Conservation (phyloP, 345 rosid species). For the Cardamine resedifolia region DNA sequence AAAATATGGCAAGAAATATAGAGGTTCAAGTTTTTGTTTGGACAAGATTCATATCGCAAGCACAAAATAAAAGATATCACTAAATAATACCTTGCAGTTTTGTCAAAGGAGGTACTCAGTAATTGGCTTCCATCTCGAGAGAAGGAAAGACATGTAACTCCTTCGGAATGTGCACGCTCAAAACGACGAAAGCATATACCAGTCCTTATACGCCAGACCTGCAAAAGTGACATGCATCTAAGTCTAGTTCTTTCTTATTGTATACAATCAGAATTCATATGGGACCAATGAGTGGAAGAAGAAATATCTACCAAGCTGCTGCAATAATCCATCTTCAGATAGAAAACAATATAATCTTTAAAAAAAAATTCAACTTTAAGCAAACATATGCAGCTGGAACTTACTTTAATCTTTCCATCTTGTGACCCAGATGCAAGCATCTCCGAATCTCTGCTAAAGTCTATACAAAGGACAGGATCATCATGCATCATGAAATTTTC, state of each 20-base stretch:
- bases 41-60: not conserved
- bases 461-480: slow-evolving; percentile 91
- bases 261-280: not conserved
- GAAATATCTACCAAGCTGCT: slow-evolving; percentile 5
- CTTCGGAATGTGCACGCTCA: slow-evolving; percentile 92
- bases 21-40: not conserved
- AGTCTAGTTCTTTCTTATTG: slow-evolving; percentile 6
- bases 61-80: slow-evolving; percentile 3
- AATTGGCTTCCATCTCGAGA: slow-evolving; percentile 98
- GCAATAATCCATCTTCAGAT: slow-evolving; percentile 1
- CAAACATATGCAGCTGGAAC: slow-evolving; percentile 29
- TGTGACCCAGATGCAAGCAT: slow-evolving; percentile 94
- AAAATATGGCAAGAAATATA: slow-evolving; percentile 9
- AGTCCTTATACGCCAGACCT: slow-evolving; percentile 98
- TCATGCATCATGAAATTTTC: slow-evolving; percentile 99
- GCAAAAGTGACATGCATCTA: slow-evolving; percentile 28
- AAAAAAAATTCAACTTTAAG: not conserved
- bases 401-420: slow-evolving; percentile 96
- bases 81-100: slow-evolving; percentile 71
- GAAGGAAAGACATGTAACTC: slow-evolving; percentile 87
- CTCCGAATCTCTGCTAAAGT: slow-evolving; percentile 98
- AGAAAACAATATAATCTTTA: not conserved
- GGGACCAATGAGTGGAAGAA: slow-evolving; percentile 11
- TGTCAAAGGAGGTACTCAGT: slow-evolving; percentile 91
- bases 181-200: slow-evolving; percentile 93